Percentiles rank a stretch among this genome's conserved stretches.
Evolutionary conservation across 2,329 filamentous ascomycete genomes (phyloP).

Genomic region (Zopfia rhizophila): DNA sequence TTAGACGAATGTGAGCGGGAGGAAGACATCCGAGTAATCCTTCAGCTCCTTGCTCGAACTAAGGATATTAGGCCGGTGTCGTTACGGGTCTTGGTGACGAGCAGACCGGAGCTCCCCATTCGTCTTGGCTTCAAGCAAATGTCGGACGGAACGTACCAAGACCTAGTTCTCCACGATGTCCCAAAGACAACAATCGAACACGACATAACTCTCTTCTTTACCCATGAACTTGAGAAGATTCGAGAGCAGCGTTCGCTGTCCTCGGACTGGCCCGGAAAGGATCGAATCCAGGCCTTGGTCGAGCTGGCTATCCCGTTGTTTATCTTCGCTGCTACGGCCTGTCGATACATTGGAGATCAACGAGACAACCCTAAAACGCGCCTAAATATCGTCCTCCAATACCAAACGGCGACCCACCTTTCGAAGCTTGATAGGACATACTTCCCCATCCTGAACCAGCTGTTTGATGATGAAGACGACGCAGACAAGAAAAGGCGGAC

Average conservation of each 20-base stretch:
- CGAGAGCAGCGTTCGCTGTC: not conserved
- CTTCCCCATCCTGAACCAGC: no score
- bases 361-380: slow-evolving; percentile 4
- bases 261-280: slow-evolving; percentile 25
- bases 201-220: slow-evolving; percentile 6
- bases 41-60: slow-evolving; percentile 2
- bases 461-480: slow-evolving; percentile 11
- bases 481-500: slow-evolving; percentile 4
- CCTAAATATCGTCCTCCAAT: not conserved
- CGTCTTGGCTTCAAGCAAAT: slow-evolving; percentile 3
- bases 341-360: slow-evolving; percentile 13
- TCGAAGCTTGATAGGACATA: slow-evolving; percentile 4
- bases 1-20: slow-evolving; percentile 19
- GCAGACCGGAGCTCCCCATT: slow-evolving; percentile 5
- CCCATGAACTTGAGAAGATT: slow-evolving; percentile 1
- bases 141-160: slow-evolving; percentile 3
- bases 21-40: slow-evolving; percentile 7
- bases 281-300: slow-evolving; percentile 26
- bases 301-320: slow-evolving; percentile 37
- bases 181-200: not conserved
- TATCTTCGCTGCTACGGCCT: slow-evolving; percentile 32
- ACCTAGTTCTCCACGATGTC: slow-evolving; percentile 3
- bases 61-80: not conserved
- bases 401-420: not conserved
- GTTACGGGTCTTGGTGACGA: slow-evolving; percentile 5